Evolutionary conservation across 2,329 filamentous ascomycete species (phyloP).

Genomic region (Apiospora kogelbergensis): DNA sequence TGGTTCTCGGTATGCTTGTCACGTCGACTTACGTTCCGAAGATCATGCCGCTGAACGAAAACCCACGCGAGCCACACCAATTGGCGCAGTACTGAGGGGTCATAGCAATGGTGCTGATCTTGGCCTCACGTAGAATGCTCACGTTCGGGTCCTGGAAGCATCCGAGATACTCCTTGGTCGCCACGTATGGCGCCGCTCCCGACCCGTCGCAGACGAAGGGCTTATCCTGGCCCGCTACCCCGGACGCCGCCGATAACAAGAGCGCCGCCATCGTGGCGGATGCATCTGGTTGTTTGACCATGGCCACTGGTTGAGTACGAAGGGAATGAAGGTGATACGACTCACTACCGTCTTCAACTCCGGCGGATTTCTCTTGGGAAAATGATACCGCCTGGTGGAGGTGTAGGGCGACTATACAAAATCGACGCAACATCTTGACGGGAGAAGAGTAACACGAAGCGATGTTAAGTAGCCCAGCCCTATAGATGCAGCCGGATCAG

Average conservation of each 20-base stretch:
- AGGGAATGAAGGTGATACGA: background rate
- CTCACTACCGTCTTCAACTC: background rate
- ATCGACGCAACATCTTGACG: background rate
- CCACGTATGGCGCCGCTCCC: background rate
- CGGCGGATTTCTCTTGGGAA: background rate
- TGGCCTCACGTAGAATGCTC: conserved; percentile 2
- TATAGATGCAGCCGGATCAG: background rate
- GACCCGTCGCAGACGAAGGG: conserved; percentile 9
- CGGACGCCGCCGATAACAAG: background rate
- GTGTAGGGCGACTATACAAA: background rate
- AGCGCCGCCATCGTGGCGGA: background rate
- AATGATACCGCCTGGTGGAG: background rate
- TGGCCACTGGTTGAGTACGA: background rate
- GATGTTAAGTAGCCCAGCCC: background rate
- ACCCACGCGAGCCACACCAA: conserved; percentile 7
- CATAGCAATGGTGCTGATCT: conserved; percentile 11
- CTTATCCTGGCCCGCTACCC: background rate
- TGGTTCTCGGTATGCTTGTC: background rate
- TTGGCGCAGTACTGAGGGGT: conserved; percentile 11
- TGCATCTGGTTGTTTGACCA: background rate
- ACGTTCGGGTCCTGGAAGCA: conserved; percentile 7
- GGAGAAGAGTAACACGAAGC: background rate
- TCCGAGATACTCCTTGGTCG: conserved; percentile 6
- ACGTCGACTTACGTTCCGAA: conserved; percentile 7
- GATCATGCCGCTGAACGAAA: background rate